Conservation (phyloP, 345 rosid species). For the Aethionema arabicum region DNA sequence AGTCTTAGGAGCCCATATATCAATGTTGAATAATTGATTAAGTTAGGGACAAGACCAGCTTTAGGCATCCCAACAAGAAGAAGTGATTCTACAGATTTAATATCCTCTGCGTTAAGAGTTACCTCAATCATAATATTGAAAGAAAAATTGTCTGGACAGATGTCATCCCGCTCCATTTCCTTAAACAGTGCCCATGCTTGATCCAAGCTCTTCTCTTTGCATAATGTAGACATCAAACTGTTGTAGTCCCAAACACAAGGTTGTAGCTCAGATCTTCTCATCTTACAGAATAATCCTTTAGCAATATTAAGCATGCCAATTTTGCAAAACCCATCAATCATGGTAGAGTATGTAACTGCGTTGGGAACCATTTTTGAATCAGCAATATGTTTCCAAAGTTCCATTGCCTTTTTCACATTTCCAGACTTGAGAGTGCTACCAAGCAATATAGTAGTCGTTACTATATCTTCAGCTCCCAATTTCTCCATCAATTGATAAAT, state of each 20-base stretch:
- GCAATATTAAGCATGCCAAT: neutral
- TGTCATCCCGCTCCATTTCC: too few relatives aligned
- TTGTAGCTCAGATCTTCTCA: conserved; percentile 13
- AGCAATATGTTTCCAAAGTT: conserved; percentile 7
- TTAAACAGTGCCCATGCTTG: too few relatives aligned
- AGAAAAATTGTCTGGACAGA: too few relatives aligned
- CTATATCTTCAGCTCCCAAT: too few relatives aligned
- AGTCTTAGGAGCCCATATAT: conserved; percentile 47
- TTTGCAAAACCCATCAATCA: too few relatives aligned
- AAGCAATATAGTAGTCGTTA: too few relatives aligned
- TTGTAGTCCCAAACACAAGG: conserved; percentile 46
- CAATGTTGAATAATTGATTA: conserved; percentile 41
- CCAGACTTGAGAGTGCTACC: too few relatives aligned
- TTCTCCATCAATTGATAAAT: too few relatives aligned
- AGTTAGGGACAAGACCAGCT: conserved; percentile 46
- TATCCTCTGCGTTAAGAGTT: conserved; percentile 45
- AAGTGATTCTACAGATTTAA: conserved; percentile 42
- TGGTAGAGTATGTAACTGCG: conserved; percentile 39
- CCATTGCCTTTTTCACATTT: too few relatives aligned
- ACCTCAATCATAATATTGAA: conserved; percentile 39
- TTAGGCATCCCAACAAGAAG: conserved; percentile 41
- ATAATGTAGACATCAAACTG: conserved; percentile 29
- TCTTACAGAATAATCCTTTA: too few relatives aligned
- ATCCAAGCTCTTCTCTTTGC: too few relatives aligned
- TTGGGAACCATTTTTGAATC: conserved; percentile 43